Conservation (phyloP, 345 rosid genomes). For the Pistacia vera region DNA sequence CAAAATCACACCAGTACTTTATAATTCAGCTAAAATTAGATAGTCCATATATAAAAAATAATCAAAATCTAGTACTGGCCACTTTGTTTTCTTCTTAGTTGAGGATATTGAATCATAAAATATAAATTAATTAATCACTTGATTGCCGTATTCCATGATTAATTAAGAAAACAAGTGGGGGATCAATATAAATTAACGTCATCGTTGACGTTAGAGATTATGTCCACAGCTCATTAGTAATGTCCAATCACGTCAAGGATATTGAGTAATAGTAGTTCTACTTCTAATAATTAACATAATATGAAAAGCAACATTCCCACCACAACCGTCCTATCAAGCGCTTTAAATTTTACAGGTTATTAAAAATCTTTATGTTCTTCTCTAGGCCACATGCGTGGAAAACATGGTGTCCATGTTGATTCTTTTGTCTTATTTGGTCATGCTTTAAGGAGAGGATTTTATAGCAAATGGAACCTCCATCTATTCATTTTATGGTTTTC, state of each 20-base stretch:
- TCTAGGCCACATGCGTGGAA: neutral
- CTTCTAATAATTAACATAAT: neutral
- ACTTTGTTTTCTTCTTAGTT: no score
- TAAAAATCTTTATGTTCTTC: neutral
- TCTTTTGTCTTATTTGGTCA: conserved; percentile 21
- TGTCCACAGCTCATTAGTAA: neutral
- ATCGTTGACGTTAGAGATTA: conserved; percentile 4
- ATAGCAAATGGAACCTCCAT: no score
- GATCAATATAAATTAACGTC: neutral
- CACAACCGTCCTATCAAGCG: no score
- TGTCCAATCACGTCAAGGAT: conserved; percentile 5
- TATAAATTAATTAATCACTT: no score
- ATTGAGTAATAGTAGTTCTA: neutral
- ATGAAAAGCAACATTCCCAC: neutral
- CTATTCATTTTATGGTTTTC: no score
- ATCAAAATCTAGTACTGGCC: no score
- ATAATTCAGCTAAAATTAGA: no score
- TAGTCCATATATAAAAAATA: no score
- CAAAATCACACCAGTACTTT: no score
- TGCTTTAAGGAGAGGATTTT: neutral
- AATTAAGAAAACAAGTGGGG: no score
- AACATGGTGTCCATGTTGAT: neutral
- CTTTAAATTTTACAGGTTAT: neutral
- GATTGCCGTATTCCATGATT: no score
- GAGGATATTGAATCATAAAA: no score